Evolutionary conservation across 768 basidiomycete genomes (phyloP).

Genomic region (Amanita rubescens): DNA sequence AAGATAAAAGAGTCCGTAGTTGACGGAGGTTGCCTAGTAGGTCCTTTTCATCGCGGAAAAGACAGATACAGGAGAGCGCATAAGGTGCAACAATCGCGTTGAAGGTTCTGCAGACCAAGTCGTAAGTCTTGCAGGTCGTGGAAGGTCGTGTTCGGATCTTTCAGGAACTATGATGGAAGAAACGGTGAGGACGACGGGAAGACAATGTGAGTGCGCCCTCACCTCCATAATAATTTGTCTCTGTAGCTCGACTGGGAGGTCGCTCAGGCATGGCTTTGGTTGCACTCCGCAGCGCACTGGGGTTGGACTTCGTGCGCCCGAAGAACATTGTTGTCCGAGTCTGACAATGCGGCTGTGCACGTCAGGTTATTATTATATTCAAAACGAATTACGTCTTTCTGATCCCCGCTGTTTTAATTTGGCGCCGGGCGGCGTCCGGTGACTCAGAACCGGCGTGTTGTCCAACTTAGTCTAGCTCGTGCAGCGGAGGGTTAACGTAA

Average conservation of each 20-base stretch:
- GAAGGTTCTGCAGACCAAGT: neutral
- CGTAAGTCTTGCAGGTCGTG: neutral
- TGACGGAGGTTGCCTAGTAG: neutral
- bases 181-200: neutral
- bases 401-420: no score
- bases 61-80: neutral
- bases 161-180: neutral
- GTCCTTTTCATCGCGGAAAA: neutral
- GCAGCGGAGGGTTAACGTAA: no score
- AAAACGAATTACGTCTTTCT: neutral
- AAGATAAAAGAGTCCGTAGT: neutral
- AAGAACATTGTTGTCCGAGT: neutral
- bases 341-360: no score
- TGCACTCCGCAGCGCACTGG: neutral
- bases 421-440: no score
- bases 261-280: neutral
- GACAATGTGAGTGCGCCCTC: neutral
- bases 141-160: neutral
- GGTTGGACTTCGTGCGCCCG: neutral
- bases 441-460: no score
- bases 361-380: neutral
- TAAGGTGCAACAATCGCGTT: neutral
- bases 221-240: neutral
- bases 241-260: conserved; percentile 1
- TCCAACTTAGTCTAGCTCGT: no score